Conservation (phyloP, 768 basidiomycete species). For the Arthromyces matolae region DNA sequence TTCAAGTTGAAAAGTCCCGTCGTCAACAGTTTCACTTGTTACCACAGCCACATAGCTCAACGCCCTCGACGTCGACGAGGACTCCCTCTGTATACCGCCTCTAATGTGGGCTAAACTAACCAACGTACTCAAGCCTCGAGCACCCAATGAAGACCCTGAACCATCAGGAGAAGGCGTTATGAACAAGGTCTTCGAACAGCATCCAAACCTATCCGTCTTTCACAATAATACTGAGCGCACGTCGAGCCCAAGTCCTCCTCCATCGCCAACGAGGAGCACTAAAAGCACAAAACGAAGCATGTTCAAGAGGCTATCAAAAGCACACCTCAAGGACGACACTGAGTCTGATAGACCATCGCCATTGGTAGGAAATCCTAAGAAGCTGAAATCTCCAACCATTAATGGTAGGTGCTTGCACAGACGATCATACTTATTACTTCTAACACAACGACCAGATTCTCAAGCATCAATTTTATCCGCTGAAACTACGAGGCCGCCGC, state of each 20-base stretch:
- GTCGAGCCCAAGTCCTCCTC: slow-evolving; percentile 37
- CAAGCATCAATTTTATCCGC: slow-evolving; percentile 26
- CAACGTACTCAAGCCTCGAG: slow-evolving; percentile 47
- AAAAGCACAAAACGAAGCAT: slow-evolving; percentile 41
- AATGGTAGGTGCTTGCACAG: slow-evolving; percentile 29
- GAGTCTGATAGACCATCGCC: slow-evolving; percentile 36
- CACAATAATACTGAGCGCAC: slow-evolving; percentile 33
- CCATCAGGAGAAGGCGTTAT: slow-evolving; percentile 37
- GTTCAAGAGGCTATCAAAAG: slow-evolving; percentile 53
- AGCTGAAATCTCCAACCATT: slow-evolving; percentile 41
- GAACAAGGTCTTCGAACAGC: slow-evolving; percentile 52
- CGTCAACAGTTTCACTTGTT: slow-evolving; percentile 11
- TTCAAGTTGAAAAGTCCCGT: slow-evolving; percentile 16
- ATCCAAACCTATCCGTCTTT: slow-evolving; percentile 59
- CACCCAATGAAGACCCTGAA: slow-evolving; percentile 25
- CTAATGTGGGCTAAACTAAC: slow-evolving; percentile 63
- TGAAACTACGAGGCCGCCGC: slow-evolving; percentile 16
- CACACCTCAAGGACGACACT: slow-evolving; percentile 36
- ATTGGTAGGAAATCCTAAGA: slow-evolving; percentile 43
- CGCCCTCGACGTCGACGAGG: background rate
- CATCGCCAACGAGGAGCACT: slow-evolving; percentile 47
- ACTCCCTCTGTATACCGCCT: slow-evolving; percentile 3
- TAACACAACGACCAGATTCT: slow-evolving; percentile 23
- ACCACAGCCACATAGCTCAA: slow-evolving; percentile 9
- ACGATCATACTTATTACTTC: background rate